Base-by-base conservation (phyloP, 2,329 filamentous ascomycete genomes). In the Colletotrichum plurivorum region DNA sequence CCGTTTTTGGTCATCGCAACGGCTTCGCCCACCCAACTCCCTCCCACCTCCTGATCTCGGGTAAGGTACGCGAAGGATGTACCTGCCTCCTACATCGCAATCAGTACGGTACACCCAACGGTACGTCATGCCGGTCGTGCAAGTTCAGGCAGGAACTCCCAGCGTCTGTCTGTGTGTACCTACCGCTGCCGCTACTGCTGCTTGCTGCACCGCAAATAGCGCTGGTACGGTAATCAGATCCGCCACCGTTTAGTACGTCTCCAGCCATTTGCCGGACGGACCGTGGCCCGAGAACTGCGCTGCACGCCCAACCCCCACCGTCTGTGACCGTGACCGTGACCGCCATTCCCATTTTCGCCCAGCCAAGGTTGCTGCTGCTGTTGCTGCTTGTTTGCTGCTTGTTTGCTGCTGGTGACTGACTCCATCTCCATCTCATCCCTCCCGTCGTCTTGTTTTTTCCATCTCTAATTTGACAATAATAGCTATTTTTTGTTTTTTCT, bases 161-260 rank as follows among this genome's bases (percentile, higher is more conserved):
- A 22, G 36, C 10, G n/a, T 9, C 18, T 43, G 41, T 43, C 41
- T 43, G 22, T 22, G 15, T 39, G 39, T 58, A 22, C 43, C 43
- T 58, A 41, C 54, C 3, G 31, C 31, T 36, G 31, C 31, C 10
- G 31, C 22, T 25, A 45, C 54, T 57, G 39, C 54, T 27, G 20
- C 22, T n/a, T 36, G n/a, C 41, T 16, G 43, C 54, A 57, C 22
- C 27, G 22, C 52, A 20, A 53, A 61, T 52, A 31, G 36, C 31
- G 31, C 31, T 36, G 31, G 31, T 12, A 36, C 31, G 31, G 31
- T 36, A 36, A 36, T 36, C 31, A 36, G 31, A 36, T 27, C 49
- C 22, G 10, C 82, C 83, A 2, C 87, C 83, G n/a, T 85, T 85
- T 87, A 12, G 36, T 13, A 13, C 31, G 16, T 16, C 46, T 20